These are phyloP conservation scores for Ceratocystis alfenasii DNA, from an alignment of 2,329 filamentous ascomycete species.

Conservation along the genomic window DNA sequence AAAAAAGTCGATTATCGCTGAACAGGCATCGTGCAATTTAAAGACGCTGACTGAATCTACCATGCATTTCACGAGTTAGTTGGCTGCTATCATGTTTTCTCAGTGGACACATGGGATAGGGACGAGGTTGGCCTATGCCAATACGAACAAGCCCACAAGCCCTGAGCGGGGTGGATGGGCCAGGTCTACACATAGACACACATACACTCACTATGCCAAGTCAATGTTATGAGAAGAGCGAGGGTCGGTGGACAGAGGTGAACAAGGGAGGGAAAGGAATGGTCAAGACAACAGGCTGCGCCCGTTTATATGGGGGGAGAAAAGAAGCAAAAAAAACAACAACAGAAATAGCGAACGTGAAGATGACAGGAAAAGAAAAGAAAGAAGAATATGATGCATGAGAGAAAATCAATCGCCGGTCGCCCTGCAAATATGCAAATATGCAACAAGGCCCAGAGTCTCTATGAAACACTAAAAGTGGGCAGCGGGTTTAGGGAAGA, in stretches of 20 bases:
- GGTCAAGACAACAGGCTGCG: constrained; percentile 3
- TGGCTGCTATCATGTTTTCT: constrained; percentile 8
- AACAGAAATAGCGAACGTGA: neutral
- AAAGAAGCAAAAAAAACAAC: neutral
- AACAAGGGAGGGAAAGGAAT: constrained; percentile 1
- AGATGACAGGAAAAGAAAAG: neutral
- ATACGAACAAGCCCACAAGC: constrained; percentile 12
- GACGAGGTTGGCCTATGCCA: constrained; percentile 11
- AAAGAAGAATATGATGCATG: neutral
- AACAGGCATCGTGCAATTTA: constrained; percentile 12
- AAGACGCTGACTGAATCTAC: neutral
- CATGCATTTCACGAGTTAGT: neutral
- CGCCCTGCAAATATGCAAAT: neutral
- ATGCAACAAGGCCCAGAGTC: neutral
- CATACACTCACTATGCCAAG: constrained; percentile 2
- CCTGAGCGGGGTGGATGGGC: constrained; percentile 10
- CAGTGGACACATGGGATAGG: constrained; percentile 9
- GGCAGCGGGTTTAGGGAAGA: neutral
- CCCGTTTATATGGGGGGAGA: constrained; percentile 8
- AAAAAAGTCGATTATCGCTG: constrained; percentile 3
- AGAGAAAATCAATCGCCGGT: neutral
- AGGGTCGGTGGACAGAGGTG: neutral
- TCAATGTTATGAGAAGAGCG: neutral
- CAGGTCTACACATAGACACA: constrained; percentile 7
- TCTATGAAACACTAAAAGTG: constrained; percentile 2